Evolutionary conservation across 176 grass and related monocot species (phyloP), one percentile per base, ranked within the genome.

Genomic region (Aechmea fasciata): DNA sequence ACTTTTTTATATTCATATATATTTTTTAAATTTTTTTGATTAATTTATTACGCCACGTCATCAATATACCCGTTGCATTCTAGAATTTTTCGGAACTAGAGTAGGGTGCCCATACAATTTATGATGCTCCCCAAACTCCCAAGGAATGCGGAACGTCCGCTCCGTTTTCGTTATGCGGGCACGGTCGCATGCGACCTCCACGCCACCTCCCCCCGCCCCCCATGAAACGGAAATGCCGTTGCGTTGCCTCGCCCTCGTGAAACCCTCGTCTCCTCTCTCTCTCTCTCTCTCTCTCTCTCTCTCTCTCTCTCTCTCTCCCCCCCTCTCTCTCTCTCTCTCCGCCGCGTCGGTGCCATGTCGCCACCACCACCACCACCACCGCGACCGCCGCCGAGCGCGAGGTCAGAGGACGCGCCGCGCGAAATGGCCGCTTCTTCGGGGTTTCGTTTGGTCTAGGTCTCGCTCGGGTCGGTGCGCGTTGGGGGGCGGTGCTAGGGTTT

Each of bases 181-280:
- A n/a, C 6, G 54, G 14, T 59, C 54, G 54, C 54, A 59, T 59
- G 54, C 54, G 54, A 15, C 14, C 54, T 2, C n/a, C n/a, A 5
- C 55, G 0, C 29, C 29, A 3, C 29, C 3, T 33, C 29, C 29
- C 33, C 6, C 29, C 29, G 0, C 20, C 55, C 19, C 55, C 55
- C 7, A 22, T 15, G 23, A 54, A 71, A 71, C 68, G 22, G 50
- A 52, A 70, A 70, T 52, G 69, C 50, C 12, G 51, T 71, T 71
- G 69, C 51, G 23, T 71, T 71, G 69, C 69, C 18, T 71, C 55
- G 69, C 69, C 18, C 65, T 67, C 33, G 65, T 47, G 24, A 41
- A n/a, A 11, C 13, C 69, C 18, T 11, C 22, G 9, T 19, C 23
- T 8, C 2, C 50, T 13, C 22, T 14, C 67, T 22, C 14, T 26